Base-by-base conservation (phyloP, 257 asterid species). In the Anisodus tanguticus region DNA sequence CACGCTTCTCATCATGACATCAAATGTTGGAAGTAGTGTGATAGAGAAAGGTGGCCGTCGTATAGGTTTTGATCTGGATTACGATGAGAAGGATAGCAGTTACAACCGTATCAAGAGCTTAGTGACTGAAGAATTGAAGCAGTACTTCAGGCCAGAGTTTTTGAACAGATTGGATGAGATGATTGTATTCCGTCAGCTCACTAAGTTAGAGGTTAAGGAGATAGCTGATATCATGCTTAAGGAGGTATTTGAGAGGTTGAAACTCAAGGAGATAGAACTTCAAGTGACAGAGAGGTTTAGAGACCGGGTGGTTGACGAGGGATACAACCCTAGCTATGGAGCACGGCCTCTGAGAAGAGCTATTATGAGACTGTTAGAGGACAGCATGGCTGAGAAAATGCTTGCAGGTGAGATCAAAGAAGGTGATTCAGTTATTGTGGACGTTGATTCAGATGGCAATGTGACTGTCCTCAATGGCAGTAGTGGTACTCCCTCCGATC, bases 331-430 rank as follows among this genome's bases (percentile, higher is more conserved):
- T 6, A 90, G 89, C 63, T 93, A 90, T 70, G 94, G 97, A 39
- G 97, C 95, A 6, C 85, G 95, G 81, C 92, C 94, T 2, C 84
- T 93, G 12, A 88, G 88, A 87, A 88, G 97, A 80, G 94, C 93
- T 0, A 88, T 93, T 5, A 87, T 90, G 80, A 89, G 94, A 77
- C 85, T 93, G 57, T 45, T 93, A 62, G 97, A 93, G 86, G 97
- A 93, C 60, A 90, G 91, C 51, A 41, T 91, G 84, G 94, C 97
- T 0, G 95, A 93, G 83, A 88, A 87, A 84, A 88, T 91, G 78
- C 85, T 90, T 54, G 88, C 90, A 5, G 88, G 93, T 9, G 90
- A 85, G 83, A 85, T 91, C 5, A 88, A 76, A 54, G 86, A 88
- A 82, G 93, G 92, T 0, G 87, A 90, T 43, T 85, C 85, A 0